A percentile compares a stretch with the other conserved stretches of the same genome.
phyloP scores from a whole-genome alignment of 805 yeast species.

The Candida michaelii region DNA sequence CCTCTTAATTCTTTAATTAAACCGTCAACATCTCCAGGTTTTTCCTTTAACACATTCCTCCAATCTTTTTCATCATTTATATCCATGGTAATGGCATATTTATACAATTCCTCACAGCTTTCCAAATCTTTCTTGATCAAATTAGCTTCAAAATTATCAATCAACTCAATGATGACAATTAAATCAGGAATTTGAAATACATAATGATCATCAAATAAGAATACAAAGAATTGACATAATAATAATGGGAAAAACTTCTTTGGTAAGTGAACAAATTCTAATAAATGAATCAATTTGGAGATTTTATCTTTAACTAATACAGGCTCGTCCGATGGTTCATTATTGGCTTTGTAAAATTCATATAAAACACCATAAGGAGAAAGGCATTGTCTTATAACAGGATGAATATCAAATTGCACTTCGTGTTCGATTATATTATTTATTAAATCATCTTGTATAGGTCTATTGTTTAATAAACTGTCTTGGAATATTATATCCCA shows the following conservation, averaged over 20 bases:
- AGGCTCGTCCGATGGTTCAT: slow-evolving; percentile 11
- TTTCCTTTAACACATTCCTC: slow-evolving; percentile 22
- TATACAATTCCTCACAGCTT: slow-evolving; percentile 33
- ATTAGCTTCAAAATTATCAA: slow-evolving; percentile 33
- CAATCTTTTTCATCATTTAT: slow-evolving; percentile 29
- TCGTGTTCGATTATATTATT: slow-evolving; percentile 45
- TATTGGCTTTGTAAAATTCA: slow-evolving; percentile 41
- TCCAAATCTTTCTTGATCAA: slow-evolving; percentile 19
- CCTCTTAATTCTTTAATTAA: slow-evolving; percentile 30
- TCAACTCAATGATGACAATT: slow-evolving; percentile 37
- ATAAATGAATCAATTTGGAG: slow-evolving; percentile 49
- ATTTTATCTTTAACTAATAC: slow-evolving; percentile 21
- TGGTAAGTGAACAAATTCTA: slow-evolving; percentile 45
- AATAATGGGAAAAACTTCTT: slow-evolving; percentile 49
- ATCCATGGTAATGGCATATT: slow-evolving; percentile 23
- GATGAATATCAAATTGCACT: slow-evolving; percentile 42
- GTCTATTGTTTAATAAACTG: slow-evolving; percentile 49
- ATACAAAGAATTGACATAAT: slow-evolving; percentile 48
- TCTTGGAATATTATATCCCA: slow-evolving; percentile 67
- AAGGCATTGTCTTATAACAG: slow-evolving; percentile 64
- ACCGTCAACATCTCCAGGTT: slow-evolving; percentile 26
- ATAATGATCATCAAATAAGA: slow-evolving; percentile 21
- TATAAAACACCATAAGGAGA: slow-evolving; percentile 69
- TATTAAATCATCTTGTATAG: slow-evolving; percentile 56
- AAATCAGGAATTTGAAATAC: slow-evolving; percentile 31